phyloP scores from a whole-genome alignment of 2,329 filamentous ascomycete species.

The Aspergillaceae sp. region DNA sequence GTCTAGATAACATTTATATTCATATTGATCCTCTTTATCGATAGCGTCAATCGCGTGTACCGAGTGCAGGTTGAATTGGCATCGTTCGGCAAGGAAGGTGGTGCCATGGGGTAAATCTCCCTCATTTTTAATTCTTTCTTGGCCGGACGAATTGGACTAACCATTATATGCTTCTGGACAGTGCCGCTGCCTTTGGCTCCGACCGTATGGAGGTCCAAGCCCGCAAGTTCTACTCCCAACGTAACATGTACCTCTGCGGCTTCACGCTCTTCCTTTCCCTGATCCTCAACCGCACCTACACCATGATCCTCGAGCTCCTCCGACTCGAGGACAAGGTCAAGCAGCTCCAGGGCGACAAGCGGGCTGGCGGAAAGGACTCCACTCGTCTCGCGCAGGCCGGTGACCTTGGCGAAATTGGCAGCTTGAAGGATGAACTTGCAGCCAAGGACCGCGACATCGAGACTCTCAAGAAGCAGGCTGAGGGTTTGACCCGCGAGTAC shows the following conservation, averaged over 20 bases:
- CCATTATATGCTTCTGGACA: conserved; percentile 16
- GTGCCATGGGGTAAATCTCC: conserved; percentile 42
- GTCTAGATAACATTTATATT: conserved; percentile 89
- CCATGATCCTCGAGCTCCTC: conserved; percentile 88
- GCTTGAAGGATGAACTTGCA: conserved; percentile 62
- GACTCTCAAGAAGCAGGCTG: conserved; percentile 85
- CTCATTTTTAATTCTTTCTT: conserved; percentile 8
- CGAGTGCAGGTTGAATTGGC: conserved; percentile 86
- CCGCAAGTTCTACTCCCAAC: conserved; percentile 99
- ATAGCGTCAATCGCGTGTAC: conserved; percentile 94
- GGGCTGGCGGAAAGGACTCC: conserved; percentile 56
- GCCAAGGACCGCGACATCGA: conserved; percentile 76
- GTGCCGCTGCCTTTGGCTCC: conserved; percentile 69
- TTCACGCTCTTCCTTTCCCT: conserved; percentile 98
- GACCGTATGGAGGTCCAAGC: conserved; percentile 98
- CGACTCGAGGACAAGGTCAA: conserved; percentile 88
- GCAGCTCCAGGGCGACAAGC: conserved; percentile 62
- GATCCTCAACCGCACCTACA: conserved; percentile 96
- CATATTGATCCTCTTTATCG: conserved; percentile 94
- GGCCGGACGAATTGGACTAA: neutral
- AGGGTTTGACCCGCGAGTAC: conserved; percentile 77
- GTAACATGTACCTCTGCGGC: conserved; percentile 99
- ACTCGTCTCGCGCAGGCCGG: conserved; percentile 66
- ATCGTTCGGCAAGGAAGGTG: conserved; percentile 56
- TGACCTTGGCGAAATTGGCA: conserved; percentile 62